Evolutionary conservation across 352 stramenopile species (phyloP).

Genomic region (Pythium monospermum): DNA sequence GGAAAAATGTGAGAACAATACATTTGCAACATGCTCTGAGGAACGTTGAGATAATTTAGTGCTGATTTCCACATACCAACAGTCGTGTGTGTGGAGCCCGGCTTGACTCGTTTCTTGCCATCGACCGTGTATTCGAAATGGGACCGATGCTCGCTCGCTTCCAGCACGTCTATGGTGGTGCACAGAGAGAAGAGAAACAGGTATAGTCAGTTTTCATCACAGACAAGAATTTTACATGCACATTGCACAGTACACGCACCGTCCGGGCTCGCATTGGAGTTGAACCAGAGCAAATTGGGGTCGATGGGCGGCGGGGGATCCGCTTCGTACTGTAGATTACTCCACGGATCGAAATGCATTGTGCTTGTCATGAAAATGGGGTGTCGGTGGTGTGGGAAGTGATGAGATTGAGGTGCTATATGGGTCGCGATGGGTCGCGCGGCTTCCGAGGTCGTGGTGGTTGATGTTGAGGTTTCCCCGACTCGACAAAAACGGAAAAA

Average conservation of each 20-base stretch:
- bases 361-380: too few relatives aligned
- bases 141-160: slow-evolving; percentile 58
- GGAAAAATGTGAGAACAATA: not conserved
- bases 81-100: slow-evolving; percentile 43
- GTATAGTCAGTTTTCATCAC: not conserved
- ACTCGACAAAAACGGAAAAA: not conserved
- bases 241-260: slow-evolving; percentile 24
- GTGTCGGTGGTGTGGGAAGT: too few relatives aligned
- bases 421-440: too few relatives aligned
- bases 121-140: slow-evolving; percentile 78
- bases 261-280: slow-evolving; percentile 45
- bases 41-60: not conserved
- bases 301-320: slow-evolving; percentile 13
- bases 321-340: slow-evolving; percentile 21
- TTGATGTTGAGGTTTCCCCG: slow-evolving; percentile 21
- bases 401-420: too few relatives aligned
- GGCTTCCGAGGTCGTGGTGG: not conserved
- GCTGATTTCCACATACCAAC: slow-evolving; percentile 41
- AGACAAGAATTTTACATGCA: not conserved
- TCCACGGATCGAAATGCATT: slow-evolving; percentile 20
- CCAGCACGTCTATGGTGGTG: slow-evolving; percentile 50
- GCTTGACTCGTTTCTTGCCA: slow-evolving; percentile 66
- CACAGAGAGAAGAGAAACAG: not conserved
- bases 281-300: slow-evolving; percentile 55
- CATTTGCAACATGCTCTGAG: too few relatives aligned